phyloP scores from a whole-genome alignment of 257 asterid species.

The Solanum tarapatanum region DNA sequence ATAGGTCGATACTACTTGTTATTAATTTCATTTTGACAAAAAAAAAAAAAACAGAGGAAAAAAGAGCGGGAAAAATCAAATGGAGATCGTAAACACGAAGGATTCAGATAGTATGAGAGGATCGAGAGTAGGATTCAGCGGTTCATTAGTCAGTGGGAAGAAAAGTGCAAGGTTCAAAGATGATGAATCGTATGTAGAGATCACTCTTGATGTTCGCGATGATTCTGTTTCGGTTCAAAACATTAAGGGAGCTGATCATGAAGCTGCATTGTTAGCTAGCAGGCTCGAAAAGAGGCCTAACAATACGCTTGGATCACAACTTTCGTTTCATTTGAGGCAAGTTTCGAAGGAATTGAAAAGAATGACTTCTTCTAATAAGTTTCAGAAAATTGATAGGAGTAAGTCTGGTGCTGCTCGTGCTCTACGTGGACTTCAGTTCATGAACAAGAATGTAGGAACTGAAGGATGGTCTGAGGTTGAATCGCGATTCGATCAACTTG shows the following conservation, averaged over 20 bases:
- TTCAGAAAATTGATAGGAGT: not conserved
- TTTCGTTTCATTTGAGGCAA: conserved; percentile 1
- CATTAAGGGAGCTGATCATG: not conserved
- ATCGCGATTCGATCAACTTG: not conserved
- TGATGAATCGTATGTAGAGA: not conserved
- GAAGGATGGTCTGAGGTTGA: conserved; percentile 8
- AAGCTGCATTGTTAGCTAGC: not conserved
- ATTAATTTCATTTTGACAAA: not conserved
- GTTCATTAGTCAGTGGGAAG: not conserved
- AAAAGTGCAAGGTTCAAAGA: not conserved
- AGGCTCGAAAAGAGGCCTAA: conserved; percentile 2
- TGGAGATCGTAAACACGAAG: not conserved
- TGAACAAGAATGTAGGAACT: not conserved
- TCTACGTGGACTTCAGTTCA: conserved; percentile 4
- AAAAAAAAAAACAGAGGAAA: not conserved
- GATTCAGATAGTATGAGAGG: not conserved
- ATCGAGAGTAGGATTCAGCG: not conserved
- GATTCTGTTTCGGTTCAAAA: not conserved
- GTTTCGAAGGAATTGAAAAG: not conserved
- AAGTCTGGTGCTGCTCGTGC: conserved; percentile 7
- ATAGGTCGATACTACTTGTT: not conserved
- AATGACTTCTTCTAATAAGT: conserved; percentile 2
- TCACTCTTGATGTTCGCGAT: conserved; percentile 4
- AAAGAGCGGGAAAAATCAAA: not conserved
- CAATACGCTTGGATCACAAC: not conserved